Base-by-base conservation (phyloP, 2,329 filamentous ascomycete genomes). In the Aphanoascus verrucosus region DNA sequence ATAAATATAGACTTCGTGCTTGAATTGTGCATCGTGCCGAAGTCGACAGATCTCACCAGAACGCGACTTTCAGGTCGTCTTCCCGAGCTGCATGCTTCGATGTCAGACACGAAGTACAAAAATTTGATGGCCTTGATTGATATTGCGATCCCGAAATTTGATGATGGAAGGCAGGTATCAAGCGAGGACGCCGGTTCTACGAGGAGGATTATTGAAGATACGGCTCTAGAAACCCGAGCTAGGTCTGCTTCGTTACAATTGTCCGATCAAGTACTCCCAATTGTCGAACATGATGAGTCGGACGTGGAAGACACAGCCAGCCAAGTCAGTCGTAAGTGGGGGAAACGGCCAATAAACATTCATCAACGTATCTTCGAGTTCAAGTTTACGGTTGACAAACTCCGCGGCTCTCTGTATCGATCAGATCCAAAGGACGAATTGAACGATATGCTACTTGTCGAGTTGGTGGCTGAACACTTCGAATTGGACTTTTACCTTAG, bases 1-100 rank as follows among this genome's bases (percentile, higher is more conserved):
- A 98, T 98, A 73, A 98, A 95, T 61, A 86, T 99, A 61, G 88
- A 97, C 67, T 97, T 99, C 66, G 83, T 89, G 9, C 82, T 99
- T n/a, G 90, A 96, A 66, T 85, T 86, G 17, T 98, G 90, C 6
- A 99, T 99, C 60, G 75, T 98, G n/a, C 93, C 93, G 0, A 96
- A 96, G 65, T 88, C 88, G 0, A 86, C 91, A 0, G 94, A 96
- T 58, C 74, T 99, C 47, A 94, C 93, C 12, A 93, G 93, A 63
- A 84, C 96, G 60, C 85, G 88, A 56, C 82, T 99, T 34, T 94
- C 89, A 1, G 93, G 93, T 1, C 88, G 94, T 62, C 76, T 99
- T 51, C 93, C 94, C 0, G 83, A 97, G 50, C 76, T 99, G 1
- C 91, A 97, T 67, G 93, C 87, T 9, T 87, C 86, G 0, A 84